These are phyloP conservation scores for Akanthomyces dipterigenus DNA, from an alignment of 2,329 filamentous ascomycete genomes.

Conservation along the genomic window DNA sequence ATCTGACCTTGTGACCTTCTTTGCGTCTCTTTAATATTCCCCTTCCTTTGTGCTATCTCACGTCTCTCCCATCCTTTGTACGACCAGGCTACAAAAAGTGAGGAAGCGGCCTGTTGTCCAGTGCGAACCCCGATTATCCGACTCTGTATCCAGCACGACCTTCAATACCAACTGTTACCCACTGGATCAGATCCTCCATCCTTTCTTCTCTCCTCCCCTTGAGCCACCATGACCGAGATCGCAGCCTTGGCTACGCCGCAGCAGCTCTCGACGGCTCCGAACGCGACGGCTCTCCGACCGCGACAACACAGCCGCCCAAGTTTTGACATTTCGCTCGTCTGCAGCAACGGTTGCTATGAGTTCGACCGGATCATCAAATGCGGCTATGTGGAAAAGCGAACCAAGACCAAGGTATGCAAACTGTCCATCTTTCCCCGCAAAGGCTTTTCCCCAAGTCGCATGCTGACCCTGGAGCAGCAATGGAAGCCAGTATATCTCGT, in stretches of 20 bases:
- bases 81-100: background rate
- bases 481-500: conserved; percentile 92
- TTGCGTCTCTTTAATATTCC: background rate
- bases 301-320: conserved; percentile 22
- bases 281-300: conserved; percentile 17
- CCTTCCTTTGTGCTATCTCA: too few relatives aligned
- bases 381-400: conserved; percentile 79
- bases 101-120: background rate
- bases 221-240: conserved; percentile 8
- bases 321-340: conserved; percentile 72
- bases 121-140: background rate
- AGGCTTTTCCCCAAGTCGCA: background rate
- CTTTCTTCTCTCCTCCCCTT: background rate
- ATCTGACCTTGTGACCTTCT: background rate
- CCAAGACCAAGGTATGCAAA: conserved; percentile 78
- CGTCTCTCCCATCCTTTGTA: background rate
- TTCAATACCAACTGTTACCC: background rate
- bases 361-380: conserved; percentile 91
- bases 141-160: background rate
- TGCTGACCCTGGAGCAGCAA: conserved; percentile 43
- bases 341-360: conserved; percentile 91
- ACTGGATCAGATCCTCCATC: background rate
- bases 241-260: conserved; percentile 7
- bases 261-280: conserved; percentile 9
- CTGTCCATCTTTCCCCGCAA: conserved; percentile 10